Conservation (phyloP, 2,329 filamentous ascomycete species). For the Lasiodiplodia sp. region DNA sequence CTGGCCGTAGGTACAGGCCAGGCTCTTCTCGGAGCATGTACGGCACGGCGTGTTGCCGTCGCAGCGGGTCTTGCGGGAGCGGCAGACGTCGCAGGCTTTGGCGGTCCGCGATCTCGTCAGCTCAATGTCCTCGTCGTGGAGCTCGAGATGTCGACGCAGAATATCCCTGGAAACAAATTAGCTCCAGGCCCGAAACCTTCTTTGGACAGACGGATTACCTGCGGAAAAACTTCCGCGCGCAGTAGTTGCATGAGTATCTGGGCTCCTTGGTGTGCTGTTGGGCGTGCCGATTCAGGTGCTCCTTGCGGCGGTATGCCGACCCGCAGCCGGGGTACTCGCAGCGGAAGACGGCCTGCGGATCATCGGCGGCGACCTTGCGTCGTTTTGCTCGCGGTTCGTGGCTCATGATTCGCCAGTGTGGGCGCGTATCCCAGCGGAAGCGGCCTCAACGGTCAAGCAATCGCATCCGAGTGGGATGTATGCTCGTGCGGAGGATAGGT, state of each 20-base stretch:
- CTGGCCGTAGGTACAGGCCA: slow-evolving; percentile 6
- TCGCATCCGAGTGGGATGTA: not conserved
- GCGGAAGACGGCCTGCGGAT: slow-evolving; percentile 8
- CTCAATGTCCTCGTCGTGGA: slow-evolving; percentile 12
- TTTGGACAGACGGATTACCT: not conserved
- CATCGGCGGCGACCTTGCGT: not conserved
- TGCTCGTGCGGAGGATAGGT: not conserved
- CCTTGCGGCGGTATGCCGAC: slow-evolving; percentile 18
- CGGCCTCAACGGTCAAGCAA: slow-evolving; percentile 4
- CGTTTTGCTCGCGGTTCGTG: slow-evolving; percentile 4
- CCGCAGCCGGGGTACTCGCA: slow-evolving; percentile 20
- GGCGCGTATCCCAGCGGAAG: slow-evolving; percentile 7
- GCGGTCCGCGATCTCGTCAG: slow-evolving; percentile 9
- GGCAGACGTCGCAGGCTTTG: slow-evolving; percentile 21
- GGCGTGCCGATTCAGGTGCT: slow-evolving; percentile 22
- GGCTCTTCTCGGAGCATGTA: not conserved
- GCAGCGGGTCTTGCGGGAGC: slow-evolving; percentile 15
- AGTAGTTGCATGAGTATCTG: slow-evolving; percentile 4
- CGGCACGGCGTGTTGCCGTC: slow-evolving; percentile 10
- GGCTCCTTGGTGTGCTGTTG: slow-evolving; percentile 21
- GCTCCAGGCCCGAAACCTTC: not conserved
- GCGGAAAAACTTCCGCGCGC: slow-evolving; percentile 15
- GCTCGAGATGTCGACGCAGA: slow-evolving; percentile 14
- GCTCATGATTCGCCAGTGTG: not conserved
- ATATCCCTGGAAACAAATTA: slow-evolving; percentile 2